Conservation (phyloP, 2,329 filamentous ascomycete species). For the Fusarium lateritium region DNA sequence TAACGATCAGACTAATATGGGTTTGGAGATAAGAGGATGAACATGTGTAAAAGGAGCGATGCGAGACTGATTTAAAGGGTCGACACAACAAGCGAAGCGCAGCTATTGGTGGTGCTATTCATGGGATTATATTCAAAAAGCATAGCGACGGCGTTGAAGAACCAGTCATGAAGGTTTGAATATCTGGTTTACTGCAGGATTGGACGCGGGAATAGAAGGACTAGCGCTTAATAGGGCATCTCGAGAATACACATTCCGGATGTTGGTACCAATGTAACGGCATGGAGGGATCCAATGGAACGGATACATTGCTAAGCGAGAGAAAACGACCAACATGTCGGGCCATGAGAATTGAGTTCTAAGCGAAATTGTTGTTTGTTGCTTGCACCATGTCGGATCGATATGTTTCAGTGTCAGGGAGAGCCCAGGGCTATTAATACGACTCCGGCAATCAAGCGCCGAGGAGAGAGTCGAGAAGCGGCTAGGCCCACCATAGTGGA, state of each 20-base stretch:
- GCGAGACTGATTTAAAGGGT: conserved; percentile 2
- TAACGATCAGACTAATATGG: neutral
- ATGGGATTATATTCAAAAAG: conserved; percentile 25
- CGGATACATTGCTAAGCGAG: neutral
- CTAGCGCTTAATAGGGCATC: conserved; percentile 1
- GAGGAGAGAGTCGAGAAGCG: conserved; percentile 29
- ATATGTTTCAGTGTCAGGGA: conserved; percentile 18
- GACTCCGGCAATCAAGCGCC: conserved; percentile 23
- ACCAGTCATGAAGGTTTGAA: conserved; percentile 14
- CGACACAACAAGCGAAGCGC: conserved; percentile 4
- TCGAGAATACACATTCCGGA: conserved; percentile 4
- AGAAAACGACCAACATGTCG: neutral
- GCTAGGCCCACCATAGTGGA: conserved; percentile 15
- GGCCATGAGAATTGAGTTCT: neutral
- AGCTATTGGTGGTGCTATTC: conserved; percentile 3
- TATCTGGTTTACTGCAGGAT: conserved; percentile 5
- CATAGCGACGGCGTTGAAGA: conserved; percentile 47
- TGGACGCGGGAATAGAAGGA: conserved; percentile 7
- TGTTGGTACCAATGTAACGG: conserved; percentile 13
- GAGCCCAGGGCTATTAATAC: conserved; percentile 23
- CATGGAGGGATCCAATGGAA: neutral
- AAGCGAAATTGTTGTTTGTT: conserved; percentile 29
- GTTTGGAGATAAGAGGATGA: neutral
- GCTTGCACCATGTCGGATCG: conserved; percentile 4
- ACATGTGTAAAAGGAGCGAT: neutral